These are phyloP conservation scores for Sequoiadendron giganteum DNA, from an alignment of 75 land plant species.

Conservation along the genomic window DNA sequence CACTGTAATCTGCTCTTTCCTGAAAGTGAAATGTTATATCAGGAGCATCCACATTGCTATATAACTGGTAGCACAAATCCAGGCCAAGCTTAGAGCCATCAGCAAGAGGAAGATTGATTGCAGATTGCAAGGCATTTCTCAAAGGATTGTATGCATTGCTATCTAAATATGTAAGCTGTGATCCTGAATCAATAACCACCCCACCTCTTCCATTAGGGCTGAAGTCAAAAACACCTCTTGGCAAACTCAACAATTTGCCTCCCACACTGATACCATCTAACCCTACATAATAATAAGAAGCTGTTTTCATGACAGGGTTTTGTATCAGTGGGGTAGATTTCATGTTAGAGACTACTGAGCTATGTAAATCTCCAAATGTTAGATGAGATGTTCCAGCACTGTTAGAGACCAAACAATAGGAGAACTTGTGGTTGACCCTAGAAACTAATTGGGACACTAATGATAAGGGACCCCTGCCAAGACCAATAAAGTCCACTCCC, in stretches of 20 bases:
- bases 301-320: constrained; percentile 12
- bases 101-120: not conserved
- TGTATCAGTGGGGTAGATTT: constrained; percentile 14
- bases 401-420: not conserved
- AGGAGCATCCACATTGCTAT: not conserved
- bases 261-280: constrained; percentile 28
- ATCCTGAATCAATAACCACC: constrained; percentile 33
- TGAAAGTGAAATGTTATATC: constrained; percentile 22
- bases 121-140: constrained; percentile 11
- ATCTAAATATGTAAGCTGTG: constrained; percentile 21
- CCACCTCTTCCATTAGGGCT: constrained; percentile 20
- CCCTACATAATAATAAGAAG: constrained; percentile 20
- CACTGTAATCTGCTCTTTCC: constrained; percentile 15
- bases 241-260: constrained; percentile 13
- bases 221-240: constrained; percentile 16
- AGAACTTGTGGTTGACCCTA: not conserved
- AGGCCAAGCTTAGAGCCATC: constrained; percentile 7
- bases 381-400: not conserved
- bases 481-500: not conserved
- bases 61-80: constrained; percentile 14
- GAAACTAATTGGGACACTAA: not conserved
- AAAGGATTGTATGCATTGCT: constrained; percentile 15
- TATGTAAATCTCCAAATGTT: not conserved
- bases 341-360: not conserved
- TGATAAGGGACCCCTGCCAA: not conserved